phyloP scores from a whole-genome alignment of 139 green algal species.

The Zygnema cylindricum region DNA sequence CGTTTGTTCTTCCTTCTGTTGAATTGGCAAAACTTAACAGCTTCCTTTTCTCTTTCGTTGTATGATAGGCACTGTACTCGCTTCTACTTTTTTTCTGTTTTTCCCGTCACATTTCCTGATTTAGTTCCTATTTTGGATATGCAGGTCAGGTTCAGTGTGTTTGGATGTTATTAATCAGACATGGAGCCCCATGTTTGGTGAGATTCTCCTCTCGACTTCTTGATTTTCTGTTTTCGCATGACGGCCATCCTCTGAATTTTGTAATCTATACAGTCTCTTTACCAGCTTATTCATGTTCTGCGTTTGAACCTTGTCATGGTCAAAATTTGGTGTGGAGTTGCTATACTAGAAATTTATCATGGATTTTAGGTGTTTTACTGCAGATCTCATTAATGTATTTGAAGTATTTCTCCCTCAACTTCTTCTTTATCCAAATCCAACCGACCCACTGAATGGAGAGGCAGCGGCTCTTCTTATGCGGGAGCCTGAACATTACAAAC shows the following conservation, averaged over 20 bases:
- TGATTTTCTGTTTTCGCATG: too few relatives aligned
- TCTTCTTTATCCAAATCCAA: conserved; percentile 97
- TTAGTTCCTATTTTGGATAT: conserved; percentile 20
- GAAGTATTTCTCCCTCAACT: conserved; percentile 98
- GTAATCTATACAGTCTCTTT: background rate
- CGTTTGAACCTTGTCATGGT: background rate
- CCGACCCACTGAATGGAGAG: conserved; percentile 97
- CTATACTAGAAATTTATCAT: background rate
- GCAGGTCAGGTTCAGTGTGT: conserved; percentile 89
- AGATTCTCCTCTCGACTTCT: too few relatives aligned
- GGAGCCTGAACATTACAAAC: conserved; percentile 87
- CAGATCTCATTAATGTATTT: conserved; percentile 97
- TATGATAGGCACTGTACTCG: too few relatives aligned
- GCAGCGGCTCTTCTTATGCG: conserved; percentile 96
- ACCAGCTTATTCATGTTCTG: background rate
- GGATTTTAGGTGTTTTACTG: background rate
- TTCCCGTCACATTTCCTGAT: too few relatives aligned
- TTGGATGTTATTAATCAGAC: conserved; percentile 99
- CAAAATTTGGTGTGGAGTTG: background rate
- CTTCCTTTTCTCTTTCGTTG: too few relatives aligned
- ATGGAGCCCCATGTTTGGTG: conserved; percentile 98
- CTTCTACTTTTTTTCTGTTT: too few relatives aligned
- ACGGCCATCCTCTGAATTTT: too few relatives aligned
- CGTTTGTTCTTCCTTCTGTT: background rate
- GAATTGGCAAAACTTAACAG: too few relatives aligned